Conservation (phyloP, 2,329 filamentous ascomycete species). For the Xylariaceae sp. region DNA sequence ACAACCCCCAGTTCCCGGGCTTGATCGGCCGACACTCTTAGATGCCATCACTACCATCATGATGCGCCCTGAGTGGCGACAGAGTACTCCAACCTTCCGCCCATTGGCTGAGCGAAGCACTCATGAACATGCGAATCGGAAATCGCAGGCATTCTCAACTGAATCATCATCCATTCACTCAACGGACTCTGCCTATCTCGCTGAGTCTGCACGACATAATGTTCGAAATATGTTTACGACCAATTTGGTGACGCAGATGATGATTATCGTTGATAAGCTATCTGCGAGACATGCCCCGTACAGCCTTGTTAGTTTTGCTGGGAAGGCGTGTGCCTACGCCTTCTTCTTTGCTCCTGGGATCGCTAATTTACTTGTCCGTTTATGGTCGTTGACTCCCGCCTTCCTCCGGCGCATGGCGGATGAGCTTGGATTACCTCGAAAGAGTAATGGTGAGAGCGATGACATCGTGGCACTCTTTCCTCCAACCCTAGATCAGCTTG, state of each 20-base stretch:
- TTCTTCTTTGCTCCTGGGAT: slow-evolving; percentile 90
- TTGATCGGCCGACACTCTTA: slow-evolving; percentile 76
- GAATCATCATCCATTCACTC: slow-evolving; percentile 64
- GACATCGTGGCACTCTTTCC: slow-evolving; percentile 69
- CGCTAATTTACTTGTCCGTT: slow-evolving; percentile 73
- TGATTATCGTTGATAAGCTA: slow-evolving; percentile 85
- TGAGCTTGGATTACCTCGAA: slow-evolving; percentile 62
- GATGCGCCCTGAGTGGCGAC: slow-evolving; percentile 84
- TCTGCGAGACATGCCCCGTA: slow-evolving; percentile 64
- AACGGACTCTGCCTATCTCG: slow-evolving; percentile 45
- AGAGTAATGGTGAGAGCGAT: slow-evolving; percentile 53
- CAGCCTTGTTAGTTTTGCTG: slow-evolving; percentile 77
- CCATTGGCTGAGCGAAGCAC: slow-evolving; percentile 55
- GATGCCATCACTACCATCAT: slow-evolving; percentile 79
- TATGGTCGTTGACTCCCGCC: slow-evolving; percentile 71
- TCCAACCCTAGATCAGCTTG: slow-evolving; percentile 53
- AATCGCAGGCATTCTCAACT: slow-evolving; percentile 47
- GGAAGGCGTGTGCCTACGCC: slow-evolving; percentile 85
- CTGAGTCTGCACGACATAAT: slow-evolving; percentile 77
- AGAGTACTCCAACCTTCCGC: slow-evolving; percentile 64
- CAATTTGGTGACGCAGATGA: slow-evolving; percentile 79
- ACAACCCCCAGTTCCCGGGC: slow-evolving; percentile 70
- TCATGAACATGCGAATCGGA: slow-evolving; percentile 41
- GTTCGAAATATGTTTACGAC: slow-evolving; percentile 81
- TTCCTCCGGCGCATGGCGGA: slow-evolving; percentile 67